Evolutionary conservation across 306 rosid genomes (phyloP).

Genomic region (Benincasa hispida): DNA sequence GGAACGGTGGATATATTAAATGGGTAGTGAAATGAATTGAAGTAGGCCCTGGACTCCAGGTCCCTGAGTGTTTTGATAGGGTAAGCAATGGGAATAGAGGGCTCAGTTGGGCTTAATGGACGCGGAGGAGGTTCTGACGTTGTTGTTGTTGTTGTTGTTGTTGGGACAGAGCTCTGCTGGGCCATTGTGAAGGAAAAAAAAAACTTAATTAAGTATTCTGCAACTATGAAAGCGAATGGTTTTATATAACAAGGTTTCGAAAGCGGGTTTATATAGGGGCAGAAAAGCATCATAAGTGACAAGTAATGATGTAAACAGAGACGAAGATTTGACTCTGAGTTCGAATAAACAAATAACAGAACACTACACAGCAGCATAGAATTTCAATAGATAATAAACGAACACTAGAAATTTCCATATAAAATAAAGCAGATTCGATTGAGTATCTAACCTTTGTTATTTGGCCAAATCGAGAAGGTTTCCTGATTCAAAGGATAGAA

Average conservation of each 20-base stretch:
- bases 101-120: constrained; percentile 46
- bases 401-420: too few species aligned
- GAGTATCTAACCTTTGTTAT: neutral
- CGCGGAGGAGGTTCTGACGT: constrained; percentile 8
- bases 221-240: neutral
- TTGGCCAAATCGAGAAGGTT: neutral
- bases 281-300: neutral
- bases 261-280: neutral
- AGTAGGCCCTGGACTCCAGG: constrained; percentile 60
- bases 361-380: too few species aligned
- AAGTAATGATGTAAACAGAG: neutral
- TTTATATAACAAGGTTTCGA: neutral
- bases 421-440: neutral
- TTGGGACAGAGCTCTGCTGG: neutral
- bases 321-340: neutral
- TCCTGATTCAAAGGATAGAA: neutral
- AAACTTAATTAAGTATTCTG: neutral
- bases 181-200: neutral
- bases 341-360: too few species aligned
- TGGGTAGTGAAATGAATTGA: constrained; percentile 74
- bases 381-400: too few species aligned
- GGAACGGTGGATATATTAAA: constrained; percentile 64
- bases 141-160: too few species aligned
- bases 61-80: constrained; percentile 74
- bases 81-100: constrained; percentile 59